phyloP scores from a whole-genome alignment of 139 green algal genomes.

The Micractinium conductrix region DNA sequence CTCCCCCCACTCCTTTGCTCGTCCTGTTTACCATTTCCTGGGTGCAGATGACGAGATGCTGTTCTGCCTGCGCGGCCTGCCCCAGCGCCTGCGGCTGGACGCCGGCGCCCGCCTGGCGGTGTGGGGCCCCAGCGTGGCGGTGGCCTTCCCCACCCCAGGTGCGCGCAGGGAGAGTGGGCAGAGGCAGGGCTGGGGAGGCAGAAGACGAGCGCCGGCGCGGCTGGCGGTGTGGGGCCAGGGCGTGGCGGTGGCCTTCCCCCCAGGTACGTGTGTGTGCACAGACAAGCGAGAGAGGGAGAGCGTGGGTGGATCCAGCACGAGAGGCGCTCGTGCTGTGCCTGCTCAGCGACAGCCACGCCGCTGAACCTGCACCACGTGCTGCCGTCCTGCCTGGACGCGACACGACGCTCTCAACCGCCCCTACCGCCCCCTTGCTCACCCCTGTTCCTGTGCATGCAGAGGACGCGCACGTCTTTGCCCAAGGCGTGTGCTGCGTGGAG shows the following conservation, averaged over 20 bases:
- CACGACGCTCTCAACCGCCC: neutral
- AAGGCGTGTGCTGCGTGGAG: neutral
- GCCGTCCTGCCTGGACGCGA: neutral
- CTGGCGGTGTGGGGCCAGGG: no score
- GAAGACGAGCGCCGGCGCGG: no score
- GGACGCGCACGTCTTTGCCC: neutral
- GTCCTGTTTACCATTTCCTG: no score
- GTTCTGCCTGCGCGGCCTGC: slow-evolving; percentile 20
- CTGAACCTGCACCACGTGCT: neutral
- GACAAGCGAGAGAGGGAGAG: no score
- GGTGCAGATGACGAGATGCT: slow-evolving; percentile 16
- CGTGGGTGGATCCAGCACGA: no score
- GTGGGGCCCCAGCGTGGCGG: neutral
- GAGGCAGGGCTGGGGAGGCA: neutral
- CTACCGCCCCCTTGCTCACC: neutral
- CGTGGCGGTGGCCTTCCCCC: no score
- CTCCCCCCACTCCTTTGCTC: no score
- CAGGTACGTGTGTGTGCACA: no score
- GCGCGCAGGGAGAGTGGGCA: neutral
- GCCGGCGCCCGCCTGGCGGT: slow-evolving; percentile 1
- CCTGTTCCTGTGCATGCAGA: neutral
- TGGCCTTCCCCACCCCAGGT: slow-evolving; percentile 17
- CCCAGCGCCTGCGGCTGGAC: neutral
- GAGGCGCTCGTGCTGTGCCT: neutral
- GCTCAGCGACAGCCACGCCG: no score